Conservation (phyloP, 225 moss, liverwort and hornwort species). For the Bryoerythrophyllum caledonicum region DNA sequence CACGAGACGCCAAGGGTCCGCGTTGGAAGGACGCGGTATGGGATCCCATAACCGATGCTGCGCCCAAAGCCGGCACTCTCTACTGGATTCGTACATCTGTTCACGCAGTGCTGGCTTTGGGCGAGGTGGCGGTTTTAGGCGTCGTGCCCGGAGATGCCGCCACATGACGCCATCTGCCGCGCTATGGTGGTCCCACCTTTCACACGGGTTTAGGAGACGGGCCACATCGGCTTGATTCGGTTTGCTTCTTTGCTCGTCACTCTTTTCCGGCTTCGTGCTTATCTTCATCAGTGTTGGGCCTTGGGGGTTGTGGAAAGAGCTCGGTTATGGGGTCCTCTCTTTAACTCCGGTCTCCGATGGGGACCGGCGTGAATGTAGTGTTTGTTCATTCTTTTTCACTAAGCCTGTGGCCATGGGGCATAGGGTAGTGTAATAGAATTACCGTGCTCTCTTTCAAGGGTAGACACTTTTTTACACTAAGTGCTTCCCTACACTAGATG, state of each 20-base stretch:
- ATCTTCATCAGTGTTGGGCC: not conserved
- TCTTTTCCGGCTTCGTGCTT: slow-evolving; percentile 14
- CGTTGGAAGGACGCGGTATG: not conserved
- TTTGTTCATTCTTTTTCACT: no score
- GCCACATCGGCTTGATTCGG: slow-evolving; percentile 9
- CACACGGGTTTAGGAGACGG: not conserved
- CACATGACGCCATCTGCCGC: not conserved
- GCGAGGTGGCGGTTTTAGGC: not conserved
- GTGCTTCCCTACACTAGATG: no score
- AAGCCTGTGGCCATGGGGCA: no score
- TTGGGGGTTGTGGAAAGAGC: not conserved
- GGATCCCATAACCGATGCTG: not conserved
- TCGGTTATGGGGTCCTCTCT: no score
- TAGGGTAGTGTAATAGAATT: no score
- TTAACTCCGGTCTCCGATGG: no score
- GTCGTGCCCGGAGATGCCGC: not conserved
- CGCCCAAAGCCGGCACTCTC: not conserved
- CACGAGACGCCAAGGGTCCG: not conserved
- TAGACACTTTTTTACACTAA: no score
- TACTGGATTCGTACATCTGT: fast-evolving
- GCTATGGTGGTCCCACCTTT: not conserved
- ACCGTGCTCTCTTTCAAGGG: no score
- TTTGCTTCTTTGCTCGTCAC: not conserved
- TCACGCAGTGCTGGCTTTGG: no score
- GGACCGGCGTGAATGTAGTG: no score